These are phyloP conservation scores for Alternaria incomplexa DNA, from an alignment of 2,329 filamentous ascomycete species.

Conservation along the genomic window DNA sequence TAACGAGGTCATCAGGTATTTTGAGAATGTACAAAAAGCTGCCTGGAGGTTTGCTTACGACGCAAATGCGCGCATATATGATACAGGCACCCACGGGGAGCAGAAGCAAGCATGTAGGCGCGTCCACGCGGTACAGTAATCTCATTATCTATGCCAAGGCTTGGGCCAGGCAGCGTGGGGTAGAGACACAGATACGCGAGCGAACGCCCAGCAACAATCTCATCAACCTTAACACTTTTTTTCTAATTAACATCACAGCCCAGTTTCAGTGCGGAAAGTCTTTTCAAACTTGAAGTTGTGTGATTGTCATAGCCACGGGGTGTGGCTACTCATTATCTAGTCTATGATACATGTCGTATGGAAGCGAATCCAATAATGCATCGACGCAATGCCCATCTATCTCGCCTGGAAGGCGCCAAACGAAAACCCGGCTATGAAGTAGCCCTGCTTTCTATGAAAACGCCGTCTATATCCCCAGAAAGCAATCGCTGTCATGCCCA, in stretches of 20 bases:
- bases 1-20: background rate
- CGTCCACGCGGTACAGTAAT: slow-evolving; percentile 19
- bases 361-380: background rate
- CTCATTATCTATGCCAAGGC: slow-evolving; percentile 30
- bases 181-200: background rate
- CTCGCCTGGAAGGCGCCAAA: background rate
- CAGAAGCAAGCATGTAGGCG: slow-evolving; percentile 16
- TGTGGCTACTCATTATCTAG: background rate
- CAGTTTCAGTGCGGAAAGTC: background rate
- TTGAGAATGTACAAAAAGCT: background rate
- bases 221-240: background rate
- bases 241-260: background rate
- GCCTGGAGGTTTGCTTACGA: background rate
- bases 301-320: background rate
- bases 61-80: background rate
- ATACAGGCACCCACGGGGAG: background rate
- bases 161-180: slow-evolving; percentile 24
- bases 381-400: slow-evolving; percentile 9
- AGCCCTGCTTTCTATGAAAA: slow-evolving; percentile 10
- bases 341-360: background rate
- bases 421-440: background rate
- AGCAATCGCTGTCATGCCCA: slow-evolving; percentile 9
- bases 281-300: background rate
- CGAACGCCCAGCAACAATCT: background rate
- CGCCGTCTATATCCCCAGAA: slow-evolving; percentile 19